Evolutionary conservation across 2,329 filamentous ascomycete genomes (phyloP).

Genomic region (Polychaeton citri): DNA sequence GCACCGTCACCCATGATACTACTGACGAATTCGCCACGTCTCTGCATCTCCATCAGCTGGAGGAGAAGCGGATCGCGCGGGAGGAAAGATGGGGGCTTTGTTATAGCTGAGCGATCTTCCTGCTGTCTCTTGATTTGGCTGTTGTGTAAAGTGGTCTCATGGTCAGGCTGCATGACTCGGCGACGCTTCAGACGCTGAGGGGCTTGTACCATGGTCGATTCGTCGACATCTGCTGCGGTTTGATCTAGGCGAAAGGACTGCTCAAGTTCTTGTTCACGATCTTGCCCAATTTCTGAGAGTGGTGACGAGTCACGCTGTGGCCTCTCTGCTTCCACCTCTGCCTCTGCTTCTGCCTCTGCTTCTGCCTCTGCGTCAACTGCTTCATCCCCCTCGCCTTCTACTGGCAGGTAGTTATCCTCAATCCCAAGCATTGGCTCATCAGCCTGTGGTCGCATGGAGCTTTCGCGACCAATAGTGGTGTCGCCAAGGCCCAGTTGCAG

Average conservation of each 20-base stretch:
- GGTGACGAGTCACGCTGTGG: conserved; percentile 37
- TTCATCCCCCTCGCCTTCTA: conserved; percentile 24
- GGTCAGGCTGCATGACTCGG: conserved; percentile 71
- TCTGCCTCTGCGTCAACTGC: conserved; percentile 34
- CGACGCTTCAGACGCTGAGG: conserved; percentile 61
- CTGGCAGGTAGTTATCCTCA: conserved; percentile 23
- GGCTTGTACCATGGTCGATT: conserved; percentile 45
- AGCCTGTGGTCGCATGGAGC: conserved; percentile 9
- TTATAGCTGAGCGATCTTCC: conserved; percentile 70
- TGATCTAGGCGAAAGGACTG: conserved; percentile 37
- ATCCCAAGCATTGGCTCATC: conserved; percentile 12
- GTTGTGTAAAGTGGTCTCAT: conserved; percentile 62
- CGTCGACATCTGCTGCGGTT: conserved; percentile 26
- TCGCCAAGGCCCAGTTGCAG: conserved; percentile 32
- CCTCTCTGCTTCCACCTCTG: conserved; percentile 9
- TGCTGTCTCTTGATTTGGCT: conserved; percentile 77
- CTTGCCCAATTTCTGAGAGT: conserved; percentile 39
- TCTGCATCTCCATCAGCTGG: conserved; percentile 82
- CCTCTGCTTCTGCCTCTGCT: conserved; percentile 6
- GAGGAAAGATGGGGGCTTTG: conserved; percentile 70
- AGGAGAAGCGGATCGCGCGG: conserved; percentile 78
- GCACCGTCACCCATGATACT: conserved; percentile 73
- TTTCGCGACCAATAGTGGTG: conserved; percentile 13
- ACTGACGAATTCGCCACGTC: conserved; percentile 76
- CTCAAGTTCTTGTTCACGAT: conserved; percentile 49